These are phyloP conservation scores for Groenewaldozyma auringiensis DNA, from an alignment of 1,139 yeast species.

Conservation along the genomic window DNA sequence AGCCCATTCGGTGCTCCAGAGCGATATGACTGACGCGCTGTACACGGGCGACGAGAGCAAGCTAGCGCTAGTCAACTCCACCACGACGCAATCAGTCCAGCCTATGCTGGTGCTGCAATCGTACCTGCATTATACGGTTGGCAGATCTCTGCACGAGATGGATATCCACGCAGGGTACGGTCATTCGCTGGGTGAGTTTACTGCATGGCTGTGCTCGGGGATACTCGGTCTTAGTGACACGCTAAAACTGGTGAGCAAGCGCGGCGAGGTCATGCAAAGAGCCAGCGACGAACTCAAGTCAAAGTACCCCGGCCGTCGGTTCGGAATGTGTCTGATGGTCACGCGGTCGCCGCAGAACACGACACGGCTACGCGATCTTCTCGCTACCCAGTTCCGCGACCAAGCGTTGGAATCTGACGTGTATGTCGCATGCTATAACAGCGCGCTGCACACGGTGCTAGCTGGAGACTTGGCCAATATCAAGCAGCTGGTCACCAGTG, in stretches of 20 bases:
- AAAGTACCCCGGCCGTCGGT: not conserved
- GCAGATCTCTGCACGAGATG: conserved; percentile 17
- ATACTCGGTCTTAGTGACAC: conserved; percentile 38
- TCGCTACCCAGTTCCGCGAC: no score
- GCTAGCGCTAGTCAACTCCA: conserved; percentile 11
- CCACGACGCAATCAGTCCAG: conserved; percentile 49
- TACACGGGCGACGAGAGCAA: conserved; percentile 15
- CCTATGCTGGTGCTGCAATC: conserved; percentile 52
- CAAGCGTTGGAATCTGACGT: conserved; percentile 11
- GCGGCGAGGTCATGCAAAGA: conserved; percentile 48
- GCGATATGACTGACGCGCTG: conserved; percentile 18
- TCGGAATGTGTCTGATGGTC: conserved; percentile 9
- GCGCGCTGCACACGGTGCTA: conserved; percentile 38
- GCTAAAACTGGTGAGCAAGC: conserved; percentile 40
- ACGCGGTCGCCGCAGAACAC: conserved; percentile 4
- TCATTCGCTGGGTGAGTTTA: conserved; percentile 58
- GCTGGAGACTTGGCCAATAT: conserved; percentile 36
- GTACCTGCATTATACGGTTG: conserved; percentile 32
- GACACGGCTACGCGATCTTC: not conserved
- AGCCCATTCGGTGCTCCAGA: conserved; percentile 28
- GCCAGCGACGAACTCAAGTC: conserved; percentile 12
- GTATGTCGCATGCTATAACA: conserved; percentile 37
- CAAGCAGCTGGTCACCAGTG: conserved; percentile 2
- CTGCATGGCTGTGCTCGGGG: conserved; percentile 45
- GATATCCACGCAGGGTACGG: conserved; percentile 35